Evolutionary conservation across 768 basidiomycete species (phyloP), one percentile per base, ranked within the genome.

Genomic region (Clavaria fumosa): DNA sequence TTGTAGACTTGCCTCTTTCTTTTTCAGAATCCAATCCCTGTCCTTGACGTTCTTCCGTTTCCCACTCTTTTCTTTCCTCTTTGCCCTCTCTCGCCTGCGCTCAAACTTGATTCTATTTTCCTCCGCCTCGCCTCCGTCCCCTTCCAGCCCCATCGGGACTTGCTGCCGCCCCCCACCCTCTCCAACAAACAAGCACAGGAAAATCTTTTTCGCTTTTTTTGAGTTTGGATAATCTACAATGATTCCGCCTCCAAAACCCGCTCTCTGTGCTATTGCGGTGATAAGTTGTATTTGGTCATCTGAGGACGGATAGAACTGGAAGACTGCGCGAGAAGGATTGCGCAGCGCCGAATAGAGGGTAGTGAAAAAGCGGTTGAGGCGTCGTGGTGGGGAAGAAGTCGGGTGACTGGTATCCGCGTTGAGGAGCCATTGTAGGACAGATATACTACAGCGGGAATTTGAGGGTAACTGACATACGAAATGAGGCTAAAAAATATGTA

Each of bases 171-270:
- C 56, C 9, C 72, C 75, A 7, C 79, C 82, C 12, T 75, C 68
- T 21, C 93, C 95, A 3, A 95, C 85, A 54, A 85, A 85, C 39
- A 99, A 61, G 53, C 90, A 91, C 41, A 99, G 52, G 54, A 90
- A 99, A 40, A 96, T 80, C 59, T 97, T 99, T 50, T 71, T 75
- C 15, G 90, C 93, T 57, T 91, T 99, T 50, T 83, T 84, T 0
- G 88, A 91, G 58, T 96, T 95, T 1, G 93, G 91, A 54, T 89
- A 99, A 60, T 99, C 95, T 26, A 99, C 84, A 17, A 96, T 82
- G 23, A 99, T 58, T 43, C 95, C 95, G 37, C 95, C 95, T 3
- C 90, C 89, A 54, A 99, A 99, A 1, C 95, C 95, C 5, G 93
- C 89, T 48, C 76, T 80, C 51, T 89, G 88, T 3, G 95, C 95